phyloP scores from a whole-genome alignment of 352 stramenopile species.

The Phytophthora sp. region DNA sequence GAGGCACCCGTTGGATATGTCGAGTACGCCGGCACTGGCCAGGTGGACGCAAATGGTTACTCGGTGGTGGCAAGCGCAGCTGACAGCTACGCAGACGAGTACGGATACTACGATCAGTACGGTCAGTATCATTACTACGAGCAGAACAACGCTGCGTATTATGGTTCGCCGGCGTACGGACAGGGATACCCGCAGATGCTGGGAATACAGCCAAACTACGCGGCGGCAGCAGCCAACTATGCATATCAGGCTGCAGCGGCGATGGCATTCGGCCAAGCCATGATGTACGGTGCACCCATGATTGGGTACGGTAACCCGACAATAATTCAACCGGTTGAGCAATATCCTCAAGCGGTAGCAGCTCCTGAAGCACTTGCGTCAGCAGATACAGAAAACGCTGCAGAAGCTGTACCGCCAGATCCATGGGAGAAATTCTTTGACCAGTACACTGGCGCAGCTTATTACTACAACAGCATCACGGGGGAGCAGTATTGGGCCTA shows the following conservation, averaged over 20 bases:
- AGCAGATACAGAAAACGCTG: conserved; percentile 4
- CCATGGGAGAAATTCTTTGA: conserved; percentile 90
- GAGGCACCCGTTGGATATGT: conserved; percentile 26
- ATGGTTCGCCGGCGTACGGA: conserved; percentile 32
- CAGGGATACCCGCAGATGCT: conserved; percentile 33
- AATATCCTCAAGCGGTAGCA: conserved; percentile 20
- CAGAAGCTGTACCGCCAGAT: conserved; percentile 49
- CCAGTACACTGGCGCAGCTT: conserved; percentile 82
- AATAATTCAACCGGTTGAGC: conserved; percentile 29
- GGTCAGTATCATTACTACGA: conserved; percentile 89
- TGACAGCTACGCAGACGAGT: conserved; percentile 70
- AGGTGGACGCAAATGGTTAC: conserved; percentile 44
- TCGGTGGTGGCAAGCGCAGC: conserved; percentile 9
- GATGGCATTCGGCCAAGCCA: conserved; percentile 56
- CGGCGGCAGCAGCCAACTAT: conserved; percentile 50
- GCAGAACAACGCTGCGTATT: conserved; percentile 42
- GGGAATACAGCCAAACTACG: conserved; percentile 61
- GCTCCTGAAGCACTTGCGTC: background rate
- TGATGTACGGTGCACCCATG: conserved; percentile 52
- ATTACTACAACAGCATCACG: conserved; percentile 91
- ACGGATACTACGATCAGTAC: conserved; percentile 83
- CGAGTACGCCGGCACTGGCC: conserved; percentile 51
- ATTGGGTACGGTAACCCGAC: conserved; percentile 41
- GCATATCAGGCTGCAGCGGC: conserved; percentile 66
- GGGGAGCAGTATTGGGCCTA: conserved; percentile 87